Base-by-base conservation (phyloP, 306 rosid genomes). In the Dalbergia cochinchinensis region DNA sequence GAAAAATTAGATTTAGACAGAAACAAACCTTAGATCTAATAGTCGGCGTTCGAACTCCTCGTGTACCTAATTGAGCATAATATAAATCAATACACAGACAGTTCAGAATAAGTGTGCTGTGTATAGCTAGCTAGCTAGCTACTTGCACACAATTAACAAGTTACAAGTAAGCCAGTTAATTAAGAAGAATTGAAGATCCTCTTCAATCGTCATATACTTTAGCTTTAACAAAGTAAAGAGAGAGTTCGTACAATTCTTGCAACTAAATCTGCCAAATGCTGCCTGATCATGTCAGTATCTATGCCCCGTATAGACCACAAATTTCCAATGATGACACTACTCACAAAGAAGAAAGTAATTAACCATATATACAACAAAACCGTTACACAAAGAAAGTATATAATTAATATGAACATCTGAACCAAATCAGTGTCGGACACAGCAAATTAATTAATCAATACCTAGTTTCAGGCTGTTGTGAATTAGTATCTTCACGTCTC, bases 21-120 rank as follows among this genome's bases (percentile, higher is more conserved):
- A 68, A 71, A 66, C 88, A 51, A 65, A 90, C 94, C 89, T 77
- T 76, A 7, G 18, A 50, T 12, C 1, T 11, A 81, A 71, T 48
- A 64, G 15, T 71, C 12, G 50, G 26, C 18, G 50, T 5, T 86
- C 88, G 41, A 85, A 37, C 86, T 55, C 92, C 26, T 87, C 88
- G 59, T 79, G 76, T 10, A 82, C 83, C 94, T 90, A 20, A 33
- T 71, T 44, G 15, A 54, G 57, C 41, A 71, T 15, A 59, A 48
- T 5, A 63, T 34, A 58, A 78, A 53, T 48, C 41, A 60, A 11
- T 20, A 13, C 42, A 57, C 9, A 39, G 0, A 22, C 15, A 22
- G 37, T 72, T 57, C 19, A 54, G 22, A 6, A 11, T 12, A 11
- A 26, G 31, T 26, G 31, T 20, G 22, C 22, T 20, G 22, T 20